These are phyloP conservation scores for Bryoglossum gracile DNA, from an alignment of 495 filamentous ascomycete species.

Conservation along the genomic window DNA sequence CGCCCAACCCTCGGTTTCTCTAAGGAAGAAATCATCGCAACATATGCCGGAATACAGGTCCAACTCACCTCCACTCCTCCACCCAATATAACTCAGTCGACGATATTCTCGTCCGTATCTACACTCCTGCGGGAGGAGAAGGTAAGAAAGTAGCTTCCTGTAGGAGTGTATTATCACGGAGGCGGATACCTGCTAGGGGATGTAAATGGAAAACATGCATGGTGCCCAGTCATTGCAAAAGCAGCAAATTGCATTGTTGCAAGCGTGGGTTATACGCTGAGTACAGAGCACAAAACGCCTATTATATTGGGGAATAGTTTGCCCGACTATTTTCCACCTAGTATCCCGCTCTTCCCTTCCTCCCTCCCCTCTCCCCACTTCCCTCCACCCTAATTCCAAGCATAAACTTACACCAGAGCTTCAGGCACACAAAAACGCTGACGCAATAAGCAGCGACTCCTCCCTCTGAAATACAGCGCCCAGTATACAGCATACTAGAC, in stretches of 20 bases:
- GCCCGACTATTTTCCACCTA: no score
- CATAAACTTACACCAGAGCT: no score
- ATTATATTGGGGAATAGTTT: slow-evolving; percentile 23
- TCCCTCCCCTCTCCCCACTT: no score
- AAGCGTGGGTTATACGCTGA: slow-evolving; percentile 26
- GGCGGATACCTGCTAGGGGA: slow-evolving; percentile 25
- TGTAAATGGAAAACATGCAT: slow-evolving; percentile 24
- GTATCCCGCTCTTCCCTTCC: not conserved
- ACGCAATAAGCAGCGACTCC: no score
- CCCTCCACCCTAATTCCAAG: no score
- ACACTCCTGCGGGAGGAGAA: slow-evolving; percentile 4
- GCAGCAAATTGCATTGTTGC: slow-evolving; percentile 24
- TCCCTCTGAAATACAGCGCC: no score
- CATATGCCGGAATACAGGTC: no score
- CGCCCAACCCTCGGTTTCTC: slow-evolving; percentile 5
- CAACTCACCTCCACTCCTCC: slow-evolving; percentile 4
- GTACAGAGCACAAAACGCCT: slow-evolving; percentile 26
- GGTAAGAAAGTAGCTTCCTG: slow-evolving; percentile 15
- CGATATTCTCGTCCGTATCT: slow-evolving; percentile 7
- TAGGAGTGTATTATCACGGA: slow-evolving; percentile 22
- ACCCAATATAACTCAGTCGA: slow-evolving; percentile 5
- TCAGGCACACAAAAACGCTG: no score
- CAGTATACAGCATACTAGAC: no score
- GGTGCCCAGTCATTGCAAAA: slow-evolving; percentile 25
- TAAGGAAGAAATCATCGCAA: slow-evolving; percentile 5